Evolutionary conservation across 2,329 filamentous ascomycete species (phyloP).

Genomic region (Alternaria sp.): DNA sequence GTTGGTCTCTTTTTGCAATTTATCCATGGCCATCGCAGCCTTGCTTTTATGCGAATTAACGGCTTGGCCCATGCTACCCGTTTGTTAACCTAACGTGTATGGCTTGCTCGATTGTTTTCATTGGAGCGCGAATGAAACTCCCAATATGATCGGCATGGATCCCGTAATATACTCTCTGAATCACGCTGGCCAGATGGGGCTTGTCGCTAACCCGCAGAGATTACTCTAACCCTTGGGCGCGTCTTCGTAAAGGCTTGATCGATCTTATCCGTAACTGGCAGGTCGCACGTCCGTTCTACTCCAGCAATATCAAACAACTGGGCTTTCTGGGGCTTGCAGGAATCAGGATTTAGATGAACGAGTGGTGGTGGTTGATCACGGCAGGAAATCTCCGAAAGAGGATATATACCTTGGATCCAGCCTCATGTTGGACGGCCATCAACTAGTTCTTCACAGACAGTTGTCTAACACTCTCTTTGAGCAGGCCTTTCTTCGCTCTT

Average conservation of each 20-base stretch:
- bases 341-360: constrained; percentile 20
- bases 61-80: constrained; percentile 11
- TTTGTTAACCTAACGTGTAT: constrained; percentile 3
- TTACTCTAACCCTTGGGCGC: constrained; percentile 9
- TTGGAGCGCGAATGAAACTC: constrained; percentile 22
- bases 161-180: constrained; percentile 9
- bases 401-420: constrained; percentile 22
- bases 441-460: constrained; percentile 24
- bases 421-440: constrained; percentile 4
- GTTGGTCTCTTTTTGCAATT: constrained; percentile 12
- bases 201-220: constrained; percentile 15
- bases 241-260: constrained; percentile 15
- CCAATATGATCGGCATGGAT: constrained; percentile 20
- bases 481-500: constrained; percentile 12
- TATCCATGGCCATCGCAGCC: constrained; percentile 18
- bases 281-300: constrained; percentile 9
- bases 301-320: constrained; percentile 23
- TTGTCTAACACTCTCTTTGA: constrained; percentile 20
- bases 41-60: not conserved
- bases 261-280: constrained; percentile 21
- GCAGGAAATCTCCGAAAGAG: constrained; percentile 12
- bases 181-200: constrained; percentile 11
- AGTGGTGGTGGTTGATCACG: constrained; percentile 18
- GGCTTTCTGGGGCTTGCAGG: constrained; percentile 12
- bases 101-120: not conserved